phyloP scores from a whole-genome alignment of 2,329 filamentous ascomycete species.

The Monosporascus sp. region DNA sequence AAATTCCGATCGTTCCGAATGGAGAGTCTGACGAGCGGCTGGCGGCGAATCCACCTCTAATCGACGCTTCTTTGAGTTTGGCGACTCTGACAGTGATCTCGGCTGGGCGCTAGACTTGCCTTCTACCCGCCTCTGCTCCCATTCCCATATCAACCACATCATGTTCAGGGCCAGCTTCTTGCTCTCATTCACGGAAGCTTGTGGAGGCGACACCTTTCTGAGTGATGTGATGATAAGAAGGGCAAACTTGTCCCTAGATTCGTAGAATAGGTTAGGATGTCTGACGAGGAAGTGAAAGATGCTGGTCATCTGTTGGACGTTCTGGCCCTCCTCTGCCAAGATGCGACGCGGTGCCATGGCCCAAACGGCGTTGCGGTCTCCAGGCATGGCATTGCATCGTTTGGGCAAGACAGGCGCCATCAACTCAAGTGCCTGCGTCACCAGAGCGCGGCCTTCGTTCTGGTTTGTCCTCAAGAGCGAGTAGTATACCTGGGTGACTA shows the following conservation, averaged over 20 bases:
- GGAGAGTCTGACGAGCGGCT: conserved; percentile 39
- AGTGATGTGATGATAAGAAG: conserved; percentile 84
- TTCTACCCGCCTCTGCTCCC: conserved; percentile 80
- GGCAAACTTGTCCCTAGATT: conserved; percentile 86
- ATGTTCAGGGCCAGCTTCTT: conserved; percentile 88
- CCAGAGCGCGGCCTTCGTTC: conserved; percentile 85
- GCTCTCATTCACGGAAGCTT: conserved; percentile 82
- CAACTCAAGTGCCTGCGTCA: conserved; percentile 90
- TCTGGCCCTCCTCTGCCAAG: conserved; percentile 88
- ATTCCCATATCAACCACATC: conserved; percentile 85
- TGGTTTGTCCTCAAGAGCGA: conserved; percentile 89
- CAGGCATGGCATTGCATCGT: conserved; percentile 62
- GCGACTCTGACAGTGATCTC: conserved; percentile 59
- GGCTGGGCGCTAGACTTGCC: conserved; percentile 41
- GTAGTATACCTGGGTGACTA: conserved; percentile 91
- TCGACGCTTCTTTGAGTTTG: conserved; percentile 69
- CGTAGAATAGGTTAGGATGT: conserved; percentile 90
- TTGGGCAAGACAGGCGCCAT: conserved; percentile 92
- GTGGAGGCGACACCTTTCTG: conserved; percentile 78
- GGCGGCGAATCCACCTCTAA: conserved; percentile 64
- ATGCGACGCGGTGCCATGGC: conserved; percentile 86
- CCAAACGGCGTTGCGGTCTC: conserved; percentile 78
- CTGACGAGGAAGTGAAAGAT: conserved; percentile 96
- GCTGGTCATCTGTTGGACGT: conserved; percentile 90
- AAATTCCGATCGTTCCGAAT: conserved; percentile 58